Evolutionary conservation across 805 yeast species (phyloP), one percentile per base, ranked within the genome.

Genomic region (Ogataea paraovalis): DNA sequence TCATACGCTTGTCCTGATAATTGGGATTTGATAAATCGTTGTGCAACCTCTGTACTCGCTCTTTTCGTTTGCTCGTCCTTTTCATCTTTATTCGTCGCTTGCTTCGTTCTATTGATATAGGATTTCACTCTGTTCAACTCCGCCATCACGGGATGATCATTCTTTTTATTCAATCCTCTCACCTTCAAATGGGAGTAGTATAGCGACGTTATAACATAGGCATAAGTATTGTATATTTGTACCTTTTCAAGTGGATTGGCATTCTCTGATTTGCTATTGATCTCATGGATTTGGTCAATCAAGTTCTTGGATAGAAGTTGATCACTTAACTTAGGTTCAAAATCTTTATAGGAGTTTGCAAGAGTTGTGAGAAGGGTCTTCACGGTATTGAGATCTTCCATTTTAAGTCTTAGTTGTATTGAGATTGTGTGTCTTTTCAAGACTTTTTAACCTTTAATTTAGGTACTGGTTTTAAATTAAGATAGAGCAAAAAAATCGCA

Each of bases 121-220:
- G 72, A 59, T 61, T 84, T 85, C 37, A 87, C 83, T 51, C 90
- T 71, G 7, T 70, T 72, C 44, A 87, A 68, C 58, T 86, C 95
- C 27, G 68, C 68, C 82, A 83, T 80, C 19, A 89, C 76, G 2
- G 84, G 82, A 54, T 85, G 88, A 6, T 66, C 61, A 10, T 72
- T 73, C 1, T 83, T 76, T 6, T 42, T 48, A 48, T 82, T 78
- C 14, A 72, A 63, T 1, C 92, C 92, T 14, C 66, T 66, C 0
- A 81, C 59, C 53, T 85, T 82, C 48, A 85, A 62, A 56, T 81
- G 78, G 4, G 85, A 75, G 62, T 77, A 83, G 46, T 80, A 67
- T 19, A 81, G 58, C 0, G 89, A 81, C 9, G 80, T 69, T 23
- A 82, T 55, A 2, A 79, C 69, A 61, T 83, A 83, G 12, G 83